These are phyloP conservation scores for Alternaria longipes DNA, from an alignment of 2,329 filamentous ascomycete genomes.

Conservation along the genomic window DNA sequence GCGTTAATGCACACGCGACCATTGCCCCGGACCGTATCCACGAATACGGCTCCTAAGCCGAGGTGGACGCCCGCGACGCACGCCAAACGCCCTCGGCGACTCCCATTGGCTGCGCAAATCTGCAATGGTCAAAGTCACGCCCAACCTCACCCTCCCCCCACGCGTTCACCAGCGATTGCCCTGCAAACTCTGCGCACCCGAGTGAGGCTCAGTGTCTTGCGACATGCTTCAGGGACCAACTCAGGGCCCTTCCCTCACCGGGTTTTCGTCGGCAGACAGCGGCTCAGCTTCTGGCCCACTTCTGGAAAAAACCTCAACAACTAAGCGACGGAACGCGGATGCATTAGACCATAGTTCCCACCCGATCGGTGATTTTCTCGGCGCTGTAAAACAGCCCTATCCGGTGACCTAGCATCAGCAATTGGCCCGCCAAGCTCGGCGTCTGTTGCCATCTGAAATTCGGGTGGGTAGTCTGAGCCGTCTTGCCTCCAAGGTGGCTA, in stretches of 20 bases:
- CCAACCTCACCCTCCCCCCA: slow-evolving; percentile 13
- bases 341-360: slow-evolving; percentile 13
- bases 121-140: background rate
- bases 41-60: slow-evolving; percentile 14
- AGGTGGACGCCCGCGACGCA: slow-evolving; percentile 6
- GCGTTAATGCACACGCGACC: slow-evolving; percentile 18
- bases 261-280: slow-evolving; percentile 13
- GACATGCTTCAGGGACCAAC: background rate
- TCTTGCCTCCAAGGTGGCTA: slow-evolving; percentile 32
- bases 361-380: slow-evolving; percentile 29
- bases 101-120: slow-evolving; percentile 23
- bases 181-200: background rate
- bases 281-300: slow-evolving; percentile 19
- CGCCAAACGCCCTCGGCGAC: slow-evolving; percentile 18
- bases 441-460: slow-evolving; percentile 28
- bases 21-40: slow-evolving; percentile 15
- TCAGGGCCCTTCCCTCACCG: background rate
- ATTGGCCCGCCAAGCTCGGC: slow-evolving; percentile 32
- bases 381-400: slow-evolving; percentile 21
- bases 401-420: slow-evolving; percentile 18
- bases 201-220: slow-evolving; percentile 1
- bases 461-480: slow-evolving; percentile 27
- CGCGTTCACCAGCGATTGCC: slow-evolving; percentile 9
- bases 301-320: slow-evolving; percentile 24
- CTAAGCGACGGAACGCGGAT: slow-evolving; percentile 16